A percentile compares a stretch with the other conserved stretches of the same genome.
Evolutionary conservation across 1,284 basidiomycete genomes (phyloP).

Genomic region (Puccinia coronata): DNA sequence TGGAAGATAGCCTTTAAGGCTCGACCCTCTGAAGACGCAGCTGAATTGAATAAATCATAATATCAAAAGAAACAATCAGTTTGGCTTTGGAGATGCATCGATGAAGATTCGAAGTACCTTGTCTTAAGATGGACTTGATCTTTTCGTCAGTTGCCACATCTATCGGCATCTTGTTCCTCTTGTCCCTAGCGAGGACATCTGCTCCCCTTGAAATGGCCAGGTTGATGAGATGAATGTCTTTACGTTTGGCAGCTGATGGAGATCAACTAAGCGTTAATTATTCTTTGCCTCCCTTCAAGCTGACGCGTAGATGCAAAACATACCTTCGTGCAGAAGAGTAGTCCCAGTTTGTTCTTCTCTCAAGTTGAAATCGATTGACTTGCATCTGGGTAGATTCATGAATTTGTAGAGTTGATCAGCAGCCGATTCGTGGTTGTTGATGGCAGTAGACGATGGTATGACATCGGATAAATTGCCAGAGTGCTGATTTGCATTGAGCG

Average conservation of each 20-base stretch:
- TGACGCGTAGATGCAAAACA: neutral
- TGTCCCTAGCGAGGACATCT: slow-evolving; percentile 84
- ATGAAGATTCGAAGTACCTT: slow-evolving; percentile 64
- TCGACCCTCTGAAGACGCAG: slow-evolving; percentile 52
- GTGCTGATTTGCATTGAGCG: neutral
- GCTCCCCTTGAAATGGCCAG: slow-evolving; percentile 80
- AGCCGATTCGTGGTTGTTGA: slow-evolving; percentile 51
- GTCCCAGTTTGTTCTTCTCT: slow-evolving; percentile 75
- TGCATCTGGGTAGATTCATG: slow-evolving; percentile 54
- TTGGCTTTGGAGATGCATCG: neutral
- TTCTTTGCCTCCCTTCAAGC: neutral
- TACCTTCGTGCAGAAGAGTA: slow-evolving; percentile 75
- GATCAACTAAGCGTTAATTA: neutral
- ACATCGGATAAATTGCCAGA: neutral
- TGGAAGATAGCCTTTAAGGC: slow-evolving; percentile 51
- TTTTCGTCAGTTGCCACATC: slow-evolving; percentile 73
- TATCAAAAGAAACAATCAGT: neutral
- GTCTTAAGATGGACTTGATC: slow-evolving; percentile 77
- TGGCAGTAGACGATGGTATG: slow-evolving; percentile 51
- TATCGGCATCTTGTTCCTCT: slow-evolving; percentile 72
- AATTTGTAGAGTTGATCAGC: slow-evolving; percentile 53
- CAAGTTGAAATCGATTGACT: slow-evolving; percentile 59
- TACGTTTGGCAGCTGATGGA: slow-evolving; percentile 70
- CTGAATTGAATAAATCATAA: slow-evolving; percentile 15
- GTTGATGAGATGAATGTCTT: slow-evolving; percentile 79